Conservation (phyloP, 2,329 filamentous ascomycete genomes). For the Escovopsis sp. region DNA sequence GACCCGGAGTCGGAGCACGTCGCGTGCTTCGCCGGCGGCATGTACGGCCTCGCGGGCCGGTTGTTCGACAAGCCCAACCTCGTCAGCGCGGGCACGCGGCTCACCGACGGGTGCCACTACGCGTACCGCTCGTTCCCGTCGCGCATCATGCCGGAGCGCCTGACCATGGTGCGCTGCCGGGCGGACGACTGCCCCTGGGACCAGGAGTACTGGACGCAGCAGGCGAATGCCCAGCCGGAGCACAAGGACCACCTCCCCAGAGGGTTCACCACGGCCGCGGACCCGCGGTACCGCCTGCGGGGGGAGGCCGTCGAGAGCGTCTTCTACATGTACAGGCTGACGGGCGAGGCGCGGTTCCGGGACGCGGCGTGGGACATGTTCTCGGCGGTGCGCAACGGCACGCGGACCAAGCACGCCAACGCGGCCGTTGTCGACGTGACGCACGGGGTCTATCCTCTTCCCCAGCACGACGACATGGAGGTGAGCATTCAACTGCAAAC, state of each 20-base stretch:
- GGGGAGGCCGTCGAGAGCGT: conserved; percentile 71
- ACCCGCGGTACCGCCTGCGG: conserved; percentile 46
- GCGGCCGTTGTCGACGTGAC: conserved; percentile 48
- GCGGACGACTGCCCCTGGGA: conserved; percentile 20
- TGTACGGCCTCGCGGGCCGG: conserved; percentile 32
- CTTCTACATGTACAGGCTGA: conserved; percentile 62
- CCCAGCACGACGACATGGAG: conserved; percentile 42
- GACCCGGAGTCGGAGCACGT: conserved; percentile 28
- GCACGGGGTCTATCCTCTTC: conserved; percentile 8
- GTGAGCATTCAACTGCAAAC: too few species aligned
- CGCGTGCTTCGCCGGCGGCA: conserved; percentile 35
- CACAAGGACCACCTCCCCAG: conserved; percentile 23
- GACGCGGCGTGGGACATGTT: conserved; percentile 64
- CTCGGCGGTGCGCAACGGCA: conserved; percentile 39
- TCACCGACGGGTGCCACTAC: conserved; percentile 37
- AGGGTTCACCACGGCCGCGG: conserved; percentile 39
- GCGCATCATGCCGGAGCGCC: conserved; percentile 38
- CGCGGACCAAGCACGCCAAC: conserved; percentile 42
- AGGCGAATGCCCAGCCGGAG: conserved; percentile 5
- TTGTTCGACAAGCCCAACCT: conserved; percentile 26
- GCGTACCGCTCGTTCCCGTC: conserved; percentile 30
- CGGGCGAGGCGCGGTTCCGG: conserved; percentile 46
- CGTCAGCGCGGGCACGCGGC: conserved; percentile 26
- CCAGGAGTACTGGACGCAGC: conserved; percentile 39
- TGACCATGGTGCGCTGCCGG: conserved; percentile 26